phyloP scores from a whole-genome alignment of 345 rosid genomes.

The Jatropha curcas region DNA sequence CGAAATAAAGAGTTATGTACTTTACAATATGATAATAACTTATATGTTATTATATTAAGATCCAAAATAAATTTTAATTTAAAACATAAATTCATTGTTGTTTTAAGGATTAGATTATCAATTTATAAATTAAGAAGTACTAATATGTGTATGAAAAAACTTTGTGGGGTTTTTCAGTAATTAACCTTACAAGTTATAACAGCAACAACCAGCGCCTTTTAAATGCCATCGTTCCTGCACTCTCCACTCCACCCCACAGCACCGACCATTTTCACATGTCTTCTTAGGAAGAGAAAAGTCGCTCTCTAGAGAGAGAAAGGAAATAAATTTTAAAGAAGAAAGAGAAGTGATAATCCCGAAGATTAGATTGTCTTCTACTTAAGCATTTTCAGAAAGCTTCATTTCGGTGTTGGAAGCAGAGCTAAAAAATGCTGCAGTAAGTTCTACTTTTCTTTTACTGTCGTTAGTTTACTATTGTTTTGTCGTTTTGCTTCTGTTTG shows the following conservation, averaged over 20 bases:
- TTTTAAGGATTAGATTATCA: too few species aligned
- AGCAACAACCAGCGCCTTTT: conserved; percentile 8
- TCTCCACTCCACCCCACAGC: neutral
- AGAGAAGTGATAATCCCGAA: conserved; percentile 9
- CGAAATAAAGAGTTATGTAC: too few species aligned
- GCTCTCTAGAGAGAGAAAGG: neutral
- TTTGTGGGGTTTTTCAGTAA: too few species aligned
- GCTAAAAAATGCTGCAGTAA: conserved; percentile 9
- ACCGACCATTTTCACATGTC: neutral
- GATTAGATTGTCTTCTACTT: neutral
- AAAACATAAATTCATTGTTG: too few species aligned
- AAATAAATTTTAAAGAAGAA: too few species aligned
- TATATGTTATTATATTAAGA: too few species aligned
- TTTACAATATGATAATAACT: too few species aligned
- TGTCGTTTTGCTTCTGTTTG: neutral
- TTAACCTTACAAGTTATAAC: too few species aligned
- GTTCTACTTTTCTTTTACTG: neutral
- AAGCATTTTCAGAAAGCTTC: neutral
- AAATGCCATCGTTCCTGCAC: conserved; percentile 34
- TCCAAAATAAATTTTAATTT: too few species aligned
- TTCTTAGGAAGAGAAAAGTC: neutral
- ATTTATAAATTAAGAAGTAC: too few species aligned
- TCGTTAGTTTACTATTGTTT: neutral
- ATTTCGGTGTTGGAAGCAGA: neutral
- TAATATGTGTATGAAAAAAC: too few species aligned